phyloP scores from a whole-genome alignment of 2,329 filamentous ascomycete species.

The Colletotrichum lupini region DNA sequence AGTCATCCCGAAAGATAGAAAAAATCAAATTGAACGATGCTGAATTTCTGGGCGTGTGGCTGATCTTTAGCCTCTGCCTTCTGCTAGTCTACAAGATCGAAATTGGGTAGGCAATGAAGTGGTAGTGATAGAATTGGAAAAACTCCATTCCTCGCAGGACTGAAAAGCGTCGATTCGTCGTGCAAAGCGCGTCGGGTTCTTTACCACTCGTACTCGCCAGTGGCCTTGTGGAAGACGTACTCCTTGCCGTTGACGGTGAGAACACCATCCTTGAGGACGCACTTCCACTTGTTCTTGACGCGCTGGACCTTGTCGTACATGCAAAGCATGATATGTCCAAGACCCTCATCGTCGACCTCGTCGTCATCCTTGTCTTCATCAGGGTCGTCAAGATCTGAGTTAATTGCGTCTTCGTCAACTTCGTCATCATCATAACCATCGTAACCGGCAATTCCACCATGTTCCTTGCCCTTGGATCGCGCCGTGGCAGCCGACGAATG shows the following conservation, averaged over 20 bases:
- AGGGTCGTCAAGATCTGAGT: slow-evolving; percentile 95
- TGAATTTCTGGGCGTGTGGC: neutral
- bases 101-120: neutral
- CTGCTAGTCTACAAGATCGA: slow-evolving; percentile 4
- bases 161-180: neutral
- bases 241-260: slow-evolving; percentile 94
- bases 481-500: slow-evolving; percentile 40
- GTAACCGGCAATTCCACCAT: slow-evolving; percentile 58
- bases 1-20: neutral
- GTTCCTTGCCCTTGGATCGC: slow-evolving; percentile 37
- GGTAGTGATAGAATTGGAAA: neutral
- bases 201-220: slow-evolving; percentile 98
- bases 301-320: slow-evolving; percentile 99
- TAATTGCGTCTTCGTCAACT: slow-evolving; percentile 93
- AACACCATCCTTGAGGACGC: slow-evolving; percentile 95
- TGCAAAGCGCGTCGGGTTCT: neutral
- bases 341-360: slow-evolving; percentile 86
- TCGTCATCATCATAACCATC: slow-evolving; percentile 75
- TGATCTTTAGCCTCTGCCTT: neutral
- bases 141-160: neutral
- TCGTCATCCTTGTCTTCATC: slow-evolving; percentile 88
- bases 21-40: neutral
- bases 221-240: slow-evolving; percentile 98
- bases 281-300: slow-evolving; percentile 99
- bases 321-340: slow-evolving; percentile 94